Evolutionary conservation across 2,329 filamentous ascomycete species (phyloP), one percentile per base, ranked within the genome.

Genomic region (Fusarium poae): DNA sequence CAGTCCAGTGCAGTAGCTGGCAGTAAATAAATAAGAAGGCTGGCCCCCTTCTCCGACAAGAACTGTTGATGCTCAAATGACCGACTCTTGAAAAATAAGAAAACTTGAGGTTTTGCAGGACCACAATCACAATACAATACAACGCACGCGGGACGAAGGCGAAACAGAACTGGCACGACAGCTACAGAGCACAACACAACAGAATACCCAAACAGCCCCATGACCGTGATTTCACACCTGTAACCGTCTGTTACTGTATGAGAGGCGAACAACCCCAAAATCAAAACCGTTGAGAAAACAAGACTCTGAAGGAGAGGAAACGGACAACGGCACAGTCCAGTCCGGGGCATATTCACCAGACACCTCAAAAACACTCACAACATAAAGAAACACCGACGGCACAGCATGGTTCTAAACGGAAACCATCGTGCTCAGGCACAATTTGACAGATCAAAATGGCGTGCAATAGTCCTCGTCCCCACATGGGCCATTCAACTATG

Each of bases 381-480:
- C 23, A 23, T 45, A 57, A 57, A 30, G 23, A 37, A 16, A 21
- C 51, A 37, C 7, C 40, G 32, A 37, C 23, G 10, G 15, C 39
- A 43, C 15, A 42, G 56, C 25, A 62, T 71, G 57, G 29, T 65
- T 30, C 48, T 68, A 23, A 79, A 81, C 73, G 81, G 78, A 46
- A 80, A 77, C 43, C 83, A 86, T 63, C 80, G 83, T 66, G 80
- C 85, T 35, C 83, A 87, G 66, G 83, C 83, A 29, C 82, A 86
- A 61, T 88, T 86, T 65, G 80, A 81, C 57, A 81, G 84, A 30
- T 82, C 86, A 18, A 79, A 79, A 74, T 88, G 86, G 86, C 80
- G 81, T 54, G 78, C 82, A 57, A 71, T 71, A 45, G 53, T 88
- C 6, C 76, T 89, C 27, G 64, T 84, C 2, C 85, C 85, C 9